Base-by-base conservation (phyloP, 108 stramenopile genomes). In the Stephanodiscus minutulus region DNA sequence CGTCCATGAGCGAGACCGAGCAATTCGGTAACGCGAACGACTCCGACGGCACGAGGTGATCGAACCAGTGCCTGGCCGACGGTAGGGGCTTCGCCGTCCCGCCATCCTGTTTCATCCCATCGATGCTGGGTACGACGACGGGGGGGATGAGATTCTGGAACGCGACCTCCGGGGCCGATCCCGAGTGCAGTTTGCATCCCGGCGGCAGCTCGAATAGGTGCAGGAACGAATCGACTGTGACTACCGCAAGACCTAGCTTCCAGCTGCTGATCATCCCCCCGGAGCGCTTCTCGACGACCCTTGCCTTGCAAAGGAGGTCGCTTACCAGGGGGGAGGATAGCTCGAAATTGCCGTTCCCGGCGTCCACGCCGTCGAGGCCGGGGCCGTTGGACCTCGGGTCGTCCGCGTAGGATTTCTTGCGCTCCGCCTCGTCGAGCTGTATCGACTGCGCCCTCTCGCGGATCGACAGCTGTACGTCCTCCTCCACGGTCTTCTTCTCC, bases 151-250 rank as follows among this genome's bases (percentile, higher is more conserved):
- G 78, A 54, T 81, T 64, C 49, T 86, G 82, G 62, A 92, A 92
- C 28, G 91, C 91, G 35, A 87, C 86, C 60, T 92, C 91, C 12
- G 91, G 87, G 18, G 86, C 82, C n/a, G 87, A 85, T 55, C 85
- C 83, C 5, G 70, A 20, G 20, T 70, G 71, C 13, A 89, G 48
- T 27, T 76, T 82, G 62, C 72, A 72, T 44, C 67, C 54, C 46
- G 85, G 31, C 20, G 89, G 86, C 10, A 93, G 64, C 35, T 93
- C 89, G 57, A 93, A 93, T 27, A 93, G 59, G 63, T 93, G 92
- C 31, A 93, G 60, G 64, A 83, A 93, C 13, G 72, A 72, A 66
- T 93, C 89, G 4, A 79, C 72, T 22, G 89, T 93, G 13, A 90
- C 76, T 21, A 90, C 66, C 18, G 88, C 92, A 66, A 93, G 64